Percentiles rank a stretch among this genome's conserved stretches.
Evolutionary conservation across 164 flowering plant species (phyloP).

Genomic region (Berberis vulgaris): DNA sequence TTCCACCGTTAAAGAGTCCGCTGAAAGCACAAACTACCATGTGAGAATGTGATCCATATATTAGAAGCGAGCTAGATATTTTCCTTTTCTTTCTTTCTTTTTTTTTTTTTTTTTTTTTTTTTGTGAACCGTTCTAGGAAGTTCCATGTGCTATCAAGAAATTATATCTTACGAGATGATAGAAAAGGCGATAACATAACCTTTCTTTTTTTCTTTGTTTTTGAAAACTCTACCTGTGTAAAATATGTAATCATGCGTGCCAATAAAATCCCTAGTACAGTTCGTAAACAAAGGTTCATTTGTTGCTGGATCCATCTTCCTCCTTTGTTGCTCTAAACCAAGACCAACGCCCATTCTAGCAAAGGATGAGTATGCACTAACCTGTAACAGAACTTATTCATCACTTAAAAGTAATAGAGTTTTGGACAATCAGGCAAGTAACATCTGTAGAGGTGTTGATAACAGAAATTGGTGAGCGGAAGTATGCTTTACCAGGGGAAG

Average conservation of each 20-base stretch:
- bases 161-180: too few species aligned
- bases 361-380: slow-evolving; percentile 97
- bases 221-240: slow-evolving; percentile 62
- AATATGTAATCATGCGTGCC: slow-evolving; percentile 97
- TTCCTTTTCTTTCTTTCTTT: too few species aligned
- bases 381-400: slow-evolving; percentile 30
- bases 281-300: slow-evolving; percentile 91
- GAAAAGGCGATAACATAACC: too few species aligned
- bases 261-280: slow-evolving; percentile 89
- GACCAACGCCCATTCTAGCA: slow-evolving; percentile 72
- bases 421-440: neutral
- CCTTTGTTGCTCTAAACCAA: slow-evolving; percentile 64
- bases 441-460: neutral
- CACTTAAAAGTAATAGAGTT: slow-evolving; percentile 6
- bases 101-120: too few species aligned
- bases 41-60: neutral
- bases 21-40: slow-evolving; percentile 37
- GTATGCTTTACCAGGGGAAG: slow-evolving; percentile 67
- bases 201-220: too few species aligned
- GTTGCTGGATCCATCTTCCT: slow-evolving; percentile 78
- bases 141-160: too few species aligned
- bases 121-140: too few species aligned
- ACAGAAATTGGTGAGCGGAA: neutral
- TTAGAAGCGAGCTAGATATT: too few species aligned
- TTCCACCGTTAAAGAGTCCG: slow-evolving; percentile 84